A percentile compares a stretch with the other conserved stretches of the same genome.
Evolutionary conservation across 305 asterid species (phyloP).

Genomic region (Nicotiana rustica): DNA sequence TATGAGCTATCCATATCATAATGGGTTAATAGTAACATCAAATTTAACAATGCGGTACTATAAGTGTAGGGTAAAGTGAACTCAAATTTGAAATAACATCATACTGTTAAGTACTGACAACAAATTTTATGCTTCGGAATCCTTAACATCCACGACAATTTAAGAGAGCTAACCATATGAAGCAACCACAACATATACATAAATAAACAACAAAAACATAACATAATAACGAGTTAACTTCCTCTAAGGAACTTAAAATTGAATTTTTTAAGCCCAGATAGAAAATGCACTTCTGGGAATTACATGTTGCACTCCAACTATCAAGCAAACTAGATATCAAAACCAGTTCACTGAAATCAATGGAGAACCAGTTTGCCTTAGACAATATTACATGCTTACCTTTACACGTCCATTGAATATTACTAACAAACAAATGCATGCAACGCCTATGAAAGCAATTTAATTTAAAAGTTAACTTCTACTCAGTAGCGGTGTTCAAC

Average conservation of each 20-base stretch:
- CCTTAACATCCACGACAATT: too few relatives aligned
- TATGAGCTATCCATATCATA: too few relatives aligned
- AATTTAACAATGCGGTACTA: too few relatives aligned
- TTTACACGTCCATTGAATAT: slow-evolving; percentile 8
- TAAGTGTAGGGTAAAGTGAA: too few relatives aligned
- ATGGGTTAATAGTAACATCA: too few relatives aligned
- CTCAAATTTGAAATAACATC: too few relatives aligned
- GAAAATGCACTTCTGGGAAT: background rate
- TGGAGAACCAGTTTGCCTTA: too few relatives aligned
- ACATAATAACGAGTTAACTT: background rate
- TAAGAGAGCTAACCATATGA: background rate
- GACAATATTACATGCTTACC: slow-evolving; percentile 13
- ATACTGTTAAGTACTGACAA: too few relatives aligned
- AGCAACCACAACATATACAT: background rate
- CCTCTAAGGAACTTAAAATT: background rate
- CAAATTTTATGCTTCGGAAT: too few relatives aligned
- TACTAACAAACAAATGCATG: background rate
- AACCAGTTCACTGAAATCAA: too few relatives aligned
- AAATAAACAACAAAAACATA: background rate
- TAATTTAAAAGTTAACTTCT: background rate
- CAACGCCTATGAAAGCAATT: slow-evolving; percentile 30
- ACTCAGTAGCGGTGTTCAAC: background rate
- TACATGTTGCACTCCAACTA: background rate
- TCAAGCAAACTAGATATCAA: background rate
- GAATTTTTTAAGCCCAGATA: background rate